Evolutionary conservation across 2,329 filamentous ascomycete genomes (phyloP).

Genomic region (Annulohypoxylon truncatum): DNA sequence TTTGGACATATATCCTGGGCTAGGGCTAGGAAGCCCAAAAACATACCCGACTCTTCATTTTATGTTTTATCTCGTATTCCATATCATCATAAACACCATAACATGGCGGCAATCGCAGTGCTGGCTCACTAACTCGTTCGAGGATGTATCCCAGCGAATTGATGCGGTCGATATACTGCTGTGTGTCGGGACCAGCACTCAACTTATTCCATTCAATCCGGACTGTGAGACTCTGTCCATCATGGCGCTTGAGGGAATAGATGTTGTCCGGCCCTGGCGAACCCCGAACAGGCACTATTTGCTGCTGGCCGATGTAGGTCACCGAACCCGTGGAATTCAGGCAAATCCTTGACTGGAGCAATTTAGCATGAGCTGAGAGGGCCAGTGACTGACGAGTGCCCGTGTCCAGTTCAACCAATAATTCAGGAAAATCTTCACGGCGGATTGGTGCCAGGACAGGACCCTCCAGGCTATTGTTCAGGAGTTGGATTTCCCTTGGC

Average conservation of each 20-base stretch:
- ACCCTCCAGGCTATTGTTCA: not conserved
- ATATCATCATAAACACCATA: slow-evolving; percentile 28
- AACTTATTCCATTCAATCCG: slow-evolving; percentile 26
- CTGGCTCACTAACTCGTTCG: slow-evolving; percentile 10
- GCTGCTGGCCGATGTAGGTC: not conserved
- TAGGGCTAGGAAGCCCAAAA: slow-evolving; percentile 5
- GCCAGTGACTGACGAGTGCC: not conserved
- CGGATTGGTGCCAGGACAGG: not conserved
- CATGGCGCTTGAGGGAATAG: not conserved
- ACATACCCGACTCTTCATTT: slow-evolving; percentile 9
- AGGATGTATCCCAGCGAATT: slow-evolving; percentile 24
- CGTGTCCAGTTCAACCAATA: not conserved
- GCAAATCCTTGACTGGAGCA: not conserved
- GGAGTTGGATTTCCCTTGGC: not conserved
- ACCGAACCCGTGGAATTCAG: not conserved
- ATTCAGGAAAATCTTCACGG: not conserved
- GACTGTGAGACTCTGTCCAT: not conserved
- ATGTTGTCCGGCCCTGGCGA: not conserved
- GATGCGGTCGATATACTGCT: slow-evolving; percentile 23
- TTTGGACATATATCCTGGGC: too few relatives aligned
- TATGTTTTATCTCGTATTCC: not conserved
- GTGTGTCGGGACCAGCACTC: not conserved
- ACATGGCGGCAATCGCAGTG: slow-evolving; percentile 19
- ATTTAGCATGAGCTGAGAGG: not conserved
- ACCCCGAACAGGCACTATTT: not conserved